Conservation (phyloP, 176 grass and related monocot species). For the Typha latifolia region DNA sequence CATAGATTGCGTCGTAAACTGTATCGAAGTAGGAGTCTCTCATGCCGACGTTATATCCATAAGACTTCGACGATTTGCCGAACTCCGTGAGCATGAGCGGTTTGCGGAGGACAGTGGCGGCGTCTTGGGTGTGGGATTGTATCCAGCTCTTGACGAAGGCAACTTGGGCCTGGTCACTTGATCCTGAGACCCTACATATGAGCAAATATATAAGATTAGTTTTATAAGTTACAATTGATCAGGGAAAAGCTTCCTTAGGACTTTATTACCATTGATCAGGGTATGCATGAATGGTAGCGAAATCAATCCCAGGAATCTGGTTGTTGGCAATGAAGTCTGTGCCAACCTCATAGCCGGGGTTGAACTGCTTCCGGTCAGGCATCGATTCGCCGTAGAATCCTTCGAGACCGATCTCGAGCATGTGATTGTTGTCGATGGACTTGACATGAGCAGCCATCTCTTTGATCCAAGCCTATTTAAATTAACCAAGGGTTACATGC, state of each 20-base stretch:
- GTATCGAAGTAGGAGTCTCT: conserved; percentile 42
- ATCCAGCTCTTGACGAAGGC: conserved; percentile 60
- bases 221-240: no score
- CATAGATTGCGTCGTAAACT: conserved; percentile 43
- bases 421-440: conserved; percentile 66
- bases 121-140: conserved; percentile 37
- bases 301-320: conserved; percentile 43
- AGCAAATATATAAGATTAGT: no score
- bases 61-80: conserved; percentile 38
- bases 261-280: conserved; percentile 55
- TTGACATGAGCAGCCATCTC: conserved; percentile 68
- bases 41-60: conserved; percentile 28
- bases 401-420: conserved; percentile 69
- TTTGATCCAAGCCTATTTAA: conserved; percentile 39
- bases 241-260: background rate
- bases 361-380: conserved; percentile 39
- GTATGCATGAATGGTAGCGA: conserved; percentile 75
- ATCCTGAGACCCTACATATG: conserved; percentile 30
- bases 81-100: conserved; percentile 71
- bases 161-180: conserved; percentile 33
- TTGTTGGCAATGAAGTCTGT: conserved; percentile 82
- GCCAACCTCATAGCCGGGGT: conserved; percentile 55
- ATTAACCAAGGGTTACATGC: background rate
- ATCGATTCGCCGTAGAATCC: conserved; percentile 65
- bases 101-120: conserved; percentile 36